Conservation (phyloP, 768 basidiomycete genomes). For the Lyophyllum atratum region DNA sequence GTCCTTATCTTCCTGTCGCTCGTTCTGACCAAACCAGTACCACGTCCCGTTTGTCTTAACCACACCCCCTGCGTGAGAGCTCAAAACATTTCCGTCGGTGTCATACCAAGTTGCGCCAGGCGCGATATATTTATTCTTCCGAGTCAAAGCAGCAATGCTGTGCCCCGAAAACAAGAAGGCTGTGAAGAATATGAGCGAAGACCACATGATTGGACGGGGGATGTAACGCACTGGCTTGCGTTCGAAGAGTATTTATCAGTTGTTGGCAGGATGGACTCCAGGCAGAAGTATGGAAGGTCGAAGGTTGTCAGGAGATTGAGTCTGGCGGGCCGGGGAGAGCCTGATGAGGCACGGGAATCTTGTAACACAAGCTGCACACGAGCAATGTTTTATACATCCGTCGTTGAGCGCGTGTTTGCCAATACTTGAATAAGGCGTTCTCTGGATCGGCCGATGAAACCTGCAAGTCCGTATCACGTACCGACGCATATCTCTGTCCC, state of each 20-base stretch:
- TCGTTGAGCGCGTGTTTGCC: too few species aligned
- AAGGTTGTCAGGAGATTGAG: constrained; percentile 1
- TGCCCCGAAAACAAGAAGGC: background rate
- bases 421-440: too few species aligned
- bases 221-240: background rate
- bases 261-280: background rate
- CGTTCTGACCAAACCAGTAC: constrained; percentile 33
- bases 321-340: background rate
- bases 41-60: constrained; percentile 23
- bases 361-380: background rate
- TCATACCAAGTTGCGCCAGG: constrained; percentile 31
- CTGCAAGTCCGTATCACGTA: too few species aligned
- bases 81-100: constrained; percentile 25
- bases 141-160: background rate
- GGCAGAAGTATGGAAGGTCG: background rate
- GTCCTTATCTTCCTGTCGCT: constrained; percentile 20
- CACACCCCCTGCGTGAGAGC: constrained; percentile 28
- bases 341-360: background rate
- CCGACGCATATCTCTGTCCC: too few species aligned
- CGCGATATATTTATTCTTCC: constrained; percentile 27
- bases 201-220: background rate
- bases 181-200: background rate
- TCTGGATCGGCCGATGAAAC: too few species aligned
- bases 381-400: background rate
- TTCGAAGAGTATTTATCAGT: background rate